Evolutionary conservation across 1,284 basidiomycete genomes (phyloP), one percentile per base, ranked within the genome.

Genomic region (Tilletia horrida): DNA sequence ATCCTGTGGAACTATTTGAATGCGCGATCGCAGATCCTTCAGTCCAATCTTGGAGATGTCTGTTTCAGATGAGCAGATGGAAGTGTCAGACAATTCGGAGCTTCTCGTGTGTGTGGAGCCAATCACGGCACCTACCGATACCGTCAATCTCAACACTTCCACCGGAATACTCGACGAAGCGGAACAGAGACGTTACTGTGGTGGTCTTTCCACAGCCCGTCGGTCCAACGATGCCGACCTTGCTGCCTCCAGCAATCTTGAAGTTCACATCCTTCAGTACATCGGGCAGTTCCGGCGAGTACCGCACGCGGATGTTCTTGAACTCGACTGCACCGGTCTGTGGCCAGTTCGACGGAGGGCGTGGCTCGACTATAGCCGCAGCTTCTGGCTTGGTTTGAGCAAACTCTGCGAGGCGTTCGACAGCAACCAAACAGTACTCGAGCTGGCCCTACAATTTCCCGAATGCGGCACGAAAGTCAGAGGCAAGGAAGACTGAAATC

Each of bases 171-270:
- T 83, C 69, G 25, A 77, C 67, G 63, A 76, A 74, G 45, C 77
- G 76, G 70, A 77, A 73, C 65, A 76, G 73, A 0, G 73, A 68
- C 3, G 68, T 61, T 7, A 73, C 73, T 18, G 76, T 59, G n/a
- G 82, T 83, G 9, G 76, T 78, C 70, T 83, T 83, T 31, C 83
- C 83, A 21, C 76, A 80, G 48, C 84, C 85, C 0, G 85, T 86
- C 18, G 85, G 83, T 4, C 90, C 93, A 3, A 97, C 86, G 68
- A 97, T 89, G 25, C 93, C 95, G 66, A 95, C 87, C 82, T 91
- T 90, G 80, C 91, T 87, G 1, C 90, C 89, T 3, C 89, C 84
- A 66, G 84, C 78, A 45, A 86, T 84, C 6, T 74, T 80, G 73
- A 86, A 86, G 9, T 81, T 81, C 8, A 86, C 83, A 35, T 80